Base-by-base conservation (phyloP, 441 rosid species). In the Syzygium syzygioides region DNA sequence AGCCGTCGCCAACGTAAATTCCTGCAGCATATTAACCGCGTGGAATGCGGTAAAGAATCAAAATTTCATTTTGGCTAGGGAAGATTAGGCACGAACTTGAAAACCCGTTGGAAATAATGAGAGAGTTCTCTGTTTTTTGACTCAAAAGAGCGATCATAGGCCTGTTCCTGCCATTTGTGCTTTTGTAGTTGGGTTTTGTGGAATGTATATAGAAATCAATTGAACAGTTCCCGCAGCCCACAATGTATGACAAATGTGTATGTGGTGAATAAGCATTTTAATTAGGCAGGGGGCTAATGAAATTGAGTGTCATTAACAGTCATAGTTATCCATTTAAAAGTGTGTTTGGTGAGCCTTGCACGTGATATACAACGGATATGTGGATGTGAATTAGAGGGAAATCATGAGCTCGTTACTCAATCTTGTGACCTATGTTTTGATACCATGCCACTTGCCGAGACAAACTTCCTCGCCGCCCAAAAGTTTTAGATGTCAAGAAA, bases 281-380 rank as follows among this genome's bases (percentile, higher is more conserved):
- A 59, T 26, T 57, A 26, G 62, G 62, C 62, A 26, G 62, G 62
- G 60, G 62, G n/a, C 9, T 57, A 23, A 57, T 4, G n/a, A 57
- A 57, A 57, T 26, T n/a, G 14, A 57, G 62, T 25, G 62, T 13
- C 62, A 57, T 57, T 25, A 25, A 57, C 7, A 26, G n/a, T 28
- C 66, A 26, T 60, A 60, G 26, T 28, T 60, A 28, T 28, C 66
- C 32, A 60, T 60, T 60, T 60, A 0, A 60, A 25, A 60, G 30
- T 6, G 0, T 59, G 0, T 59, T 59, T 1, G 14, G 30, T 59
- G 30, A 59, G 0, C 64, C 30, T 59, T 30, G 0, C 62, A 26
- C 15, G 30, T 12, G 64, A 25, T 59, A 13, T 26, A 12, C 0
- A 4, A 59, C 26, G 0, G n/a, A 0, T 26, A 25, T 4, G 6